phyloP scores from a whole-genome alignment of 345 rosid genomes.

The Eucalyptus regnans region DNA sequence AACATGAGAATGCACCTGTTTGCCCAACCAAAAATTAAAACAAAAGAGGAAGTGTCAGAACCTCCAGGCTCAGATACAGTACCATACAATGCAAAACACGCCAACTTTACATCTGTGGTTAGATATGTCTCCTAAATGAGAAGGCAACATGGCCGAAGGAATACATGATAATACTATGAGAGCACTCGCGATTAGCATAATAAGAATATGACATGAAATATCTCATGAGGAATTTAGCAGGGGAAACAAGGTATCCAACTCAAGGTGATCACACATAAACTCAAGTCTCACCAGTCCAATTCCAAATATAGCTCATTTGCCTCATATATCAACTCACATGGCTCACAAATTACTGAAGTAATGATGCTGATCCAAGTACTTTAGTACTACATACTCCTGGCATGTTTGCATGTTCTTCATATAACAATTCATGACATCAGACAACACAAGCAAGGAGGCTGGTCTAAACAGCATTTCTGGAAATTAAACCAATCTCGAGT shows the following conservation, averaged over 20 bases:
- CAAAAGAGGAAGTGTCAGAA: not conserved
- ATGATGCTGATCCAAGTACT: not conserved
- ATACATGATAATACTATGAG: not conserved
- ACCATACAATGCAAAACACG: not conserved
- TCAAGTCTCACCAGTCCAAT: not conserved
- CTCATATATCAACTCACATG: not conserved
- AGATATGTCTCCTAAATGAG: not conserved
- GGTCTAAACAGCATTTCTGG: not conserved
- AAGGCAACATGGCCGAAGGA: not conserved
- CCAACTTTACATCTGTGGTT: not conserved
- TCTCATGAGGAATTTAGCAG: not conserved
- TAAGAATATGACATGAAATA: not conserved
- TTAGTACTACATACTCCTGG: not conserved
- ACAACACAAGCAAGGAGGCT: not conserved
- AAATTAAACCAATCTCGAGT: not conserved
- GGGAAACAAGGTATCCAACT: not conserved
- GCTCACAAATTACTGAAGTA: not conserved
- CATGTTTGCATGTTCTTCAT: not conserved
- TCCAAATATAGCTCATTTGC: not conserved
- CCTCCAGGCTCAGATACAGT: not conserved
- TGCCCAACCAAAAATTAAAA: not conserved
- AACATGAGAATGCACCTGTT: constrained; percentile 89
- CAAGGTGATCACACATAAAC: not conserved
- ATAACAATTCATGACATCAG: not conserved
- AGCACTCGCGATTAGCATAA: not conserved